Conservation (phyloP, 2,329 filamentous ascomycete species). For the Tolypocladium cylindrosporum region DNA sequence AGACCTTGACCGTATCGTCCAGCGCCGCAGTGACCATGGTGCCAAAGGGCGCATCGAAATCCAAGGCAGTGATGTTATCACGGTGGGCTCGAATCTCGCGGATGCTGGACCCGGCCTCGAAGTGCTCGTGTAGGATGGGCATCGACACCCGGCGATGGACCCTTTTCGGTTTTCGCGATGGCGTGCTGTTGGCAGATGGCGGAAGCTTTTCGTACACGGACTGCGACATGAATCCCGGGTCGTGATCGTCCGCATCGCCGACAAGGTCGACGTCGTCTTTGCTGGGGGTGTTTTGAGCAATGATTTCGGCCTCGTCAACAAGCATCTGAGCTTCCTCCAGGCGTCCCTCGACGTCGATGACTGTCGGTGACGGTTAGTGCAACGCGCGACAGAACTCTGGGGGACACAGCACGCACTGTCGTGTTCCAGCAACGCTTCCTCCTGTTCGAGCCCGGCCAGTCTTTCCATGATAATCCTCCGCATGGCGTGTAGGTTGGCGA, state of each 20-base stretch:
- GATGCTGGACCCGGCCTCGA: slow-evolving; percentile 80
- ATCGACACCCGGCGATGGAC: slow-evolving; percentile 69
- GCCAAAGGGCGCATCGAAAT: slow-evolving; percentile 96
- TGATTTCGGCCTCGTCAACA: slow-evolving; percentile 46
- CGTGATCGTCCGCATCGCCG: slow-evolving; percentile 38
- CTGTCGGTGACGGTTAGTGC: slow-evolving; percentile 30
- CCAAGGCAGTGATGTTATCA: slow-evolving; percentile 79
- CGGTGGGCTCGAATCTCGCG: slow-evolving; percentile 81
- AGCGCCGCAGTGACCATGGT: slow-evolving; percentile 86
- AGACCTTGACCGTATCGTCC: slow-evolving; percentile 90
- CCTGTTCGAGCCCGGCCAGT: slow-evolving; percentile 76
- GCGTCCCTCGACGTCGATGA: slow-evolving; percentile 51
- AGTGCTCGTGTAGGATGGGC: slow-evolving; percentile 91
- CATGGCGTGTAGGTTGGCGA: slow-evolving; percentile 87
- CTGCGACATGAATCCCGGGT: slow-evolving; percentile 79
- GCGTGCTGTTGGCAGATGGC: slow-evolving; percentile 35
- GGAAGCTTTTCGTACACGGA: slow-evolving; percentile 94
- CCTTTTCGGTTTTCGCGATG: slow-evolving; percentile 37
- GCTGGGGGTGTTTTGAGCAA: slow-evolving; percentile 40
- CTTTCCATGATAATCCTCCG: slow-evolving; percentile 83
- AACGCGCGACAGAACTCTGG: no score
- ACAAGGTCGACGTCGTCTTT: slow-evolving; percentile 44
- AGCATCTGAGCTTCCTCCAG: slow-evolving; percentile 52
- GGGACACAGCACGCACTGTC: slow-evolving; percentile 54
- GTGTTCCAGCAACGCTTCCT: slow-evolving; percentile 82